Evolutionary conservation across 208 protist species (phyloP), one percentile per base, ranked within the genome.

Genomic region (Crithidia thermophila): DNA sequence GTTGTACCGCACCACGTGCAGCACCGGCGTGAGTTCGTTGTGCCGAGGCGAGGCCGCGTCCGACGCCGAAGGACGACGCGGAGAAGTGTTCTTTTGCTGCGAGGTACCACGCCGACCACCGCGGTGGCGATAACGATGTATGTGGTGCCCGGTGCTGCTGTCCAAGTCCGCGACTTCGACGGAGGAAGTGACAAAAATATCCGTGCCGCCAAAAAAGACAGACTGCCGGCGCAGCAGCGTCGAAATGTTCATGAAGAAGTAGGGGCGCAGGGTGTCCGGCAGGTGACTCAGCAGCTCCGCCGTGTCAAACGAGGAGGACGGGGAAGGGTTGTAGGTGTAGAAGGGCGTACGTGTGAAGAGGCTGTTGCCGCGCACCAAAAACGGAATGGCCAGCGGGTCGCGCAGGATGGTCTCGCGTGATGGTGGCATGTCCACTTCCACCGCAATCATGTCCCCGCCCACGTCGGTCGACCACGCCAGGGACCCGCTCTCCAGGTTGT

Each of bases 241-340:
- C 10, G 88, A 90, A 14, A 94, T 58, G 61, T 89, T 87, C 77
- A 86, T 85, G 55, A 91, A 90, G 55, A 85, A 94, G 34, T 82
- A 59, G 16, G 79, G 69, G 7, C 70, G 74, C 30, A 73, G n/a
- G 0, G 31, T 37, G 9, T 62, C 66, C 8, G 64, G 58, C 23
- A 70, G 9, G 20, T 36, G 56, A 21, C 36, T 51, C 23, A 64
- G 63, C 49, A 65, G 39, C 28, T 63, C 23, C 27, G 34, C 36
- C 11, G 52, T 27, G 10, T 57, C 47, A 0, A 60, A 23, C 34
- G 14, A 33, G 0, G 63, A 49, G 7, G 42, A 23, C 0, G 59
- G 21, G 1, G 23, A 47, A 0, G 58, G 42, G 9, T 43, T 43
- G 62, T 68, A 52, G 40, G 34, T 51, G 23, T 39, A 57, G 13